A percentile compares a stretch with the other conserved stretches of the same genome.
Conservation (phyloP, 345 rosid genomes). For the Eucalyptus sideroxylon region DNA sequence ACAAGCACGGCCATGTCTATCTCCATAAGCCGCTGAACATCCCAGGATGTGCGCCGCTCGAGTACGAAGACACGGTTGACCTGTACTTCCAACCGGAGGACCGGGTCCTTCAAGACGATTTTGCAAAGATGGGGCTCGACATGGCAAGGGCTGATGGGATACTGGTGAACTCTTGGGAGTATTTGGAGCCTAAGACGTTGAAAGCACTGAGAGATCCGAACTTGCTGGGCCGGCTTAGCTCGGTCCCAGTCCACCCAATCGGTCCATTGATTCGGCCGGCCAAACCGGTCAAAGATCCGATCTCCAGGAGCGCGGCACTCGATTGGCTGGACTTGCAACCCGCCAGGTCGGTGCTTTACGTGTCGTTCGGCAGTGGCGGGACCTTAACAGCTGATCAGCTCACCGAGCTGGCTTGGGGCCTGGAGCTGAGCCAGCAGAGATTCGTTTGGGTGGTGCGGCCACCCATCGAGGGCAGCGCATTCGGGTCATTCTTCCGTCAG, state of each 20-base stretch:
- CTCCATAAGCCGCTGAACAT: slow-evolving; percentile 13
- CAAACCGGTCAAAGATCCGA: background rate
- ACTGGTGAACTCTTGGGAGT: slow-evolving; percentile 44
- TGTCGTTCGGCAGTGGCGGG: slow-evolving; percentile 74
- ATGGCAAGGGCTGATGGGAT: slow-evolving; percentile 28
- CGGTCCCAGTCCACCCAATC: slow-evolving; percentile 3
- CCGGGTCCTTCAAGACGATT: background rate
- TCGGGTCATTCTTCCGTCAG: background rate
- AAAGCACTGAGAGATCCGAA: slow-evolving; percentile 3
- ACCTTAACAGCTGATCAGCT: slow-evolving; percentile 22
- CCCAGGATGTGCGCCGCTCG: slow-evolving; percentile 40
- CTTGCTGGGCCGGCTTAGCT: background rate
- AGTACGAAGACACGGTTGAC: slow-evolving; percentile 3
- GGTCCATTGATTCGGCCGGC: slow-evolving; percentile 7
- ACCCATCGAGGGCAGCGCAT: background rate
- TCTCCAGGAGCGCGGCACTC: background rate
- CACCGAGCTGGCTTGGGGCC: slow-evolving; percentile 21
- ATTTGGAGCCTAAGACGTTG: slow-evolving; percentile 23
- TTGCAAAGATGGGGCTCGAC: slow-evolving; percentile 1
- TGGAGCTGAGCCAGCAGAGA: slow-evolving; percentile 22
- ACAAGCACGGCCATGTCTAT: slow-evolving; percentile 3
- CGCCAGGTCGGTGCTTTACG: slow-evolving; percentile 31
- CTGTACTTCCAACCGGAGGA: background rate
- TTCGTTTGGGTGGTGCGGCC: slow-evolving; percentile 41
- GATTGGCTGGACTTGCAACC: slow-evolving; percentile 47